phyloP scores from a whole-genome alignment of 1,284 basidiomycete species.

The Microstroma glucosiphilum region DNA sequence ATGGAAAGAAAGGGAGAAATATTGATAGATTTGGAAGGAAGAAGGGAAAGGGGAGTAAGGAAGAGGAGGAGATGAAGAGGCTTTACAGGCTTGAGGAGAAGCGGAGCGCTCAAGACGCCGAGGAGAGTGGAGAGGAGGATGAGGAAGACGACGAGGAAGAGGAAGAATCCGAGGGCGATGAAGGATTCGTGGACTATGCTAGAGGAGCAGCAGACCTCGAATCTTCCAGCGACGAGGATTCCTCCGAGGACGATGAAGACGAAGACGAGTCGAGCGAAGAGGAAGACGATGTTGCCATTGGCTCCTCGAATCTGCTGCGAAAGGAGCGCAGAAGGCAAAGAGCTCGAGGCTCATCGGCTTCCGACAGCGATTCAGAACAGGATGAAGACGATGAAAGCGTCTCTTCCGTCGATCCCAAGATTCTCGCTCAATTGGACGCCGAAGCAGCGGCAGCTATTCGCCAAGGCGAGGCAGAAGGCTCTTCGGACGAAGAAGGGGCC shows the following conservation, averaged over 20 bases:
- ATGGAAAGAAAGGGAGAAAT: constrained; percentile 46
- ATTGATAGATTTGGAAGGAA: constrained; percentile 89
- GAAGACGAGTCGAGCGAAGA: constrained; percentile 59
- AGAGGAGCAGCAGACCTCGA: constrained; percentile 60
- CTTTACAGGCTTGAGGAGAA: constrained; percentile 52
- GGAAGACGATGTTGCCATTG: constrained; percentile 34
- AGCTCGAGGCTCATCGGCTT: constrained; percentile 6
- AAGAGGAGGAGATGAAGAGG: constrained; percentile 33
- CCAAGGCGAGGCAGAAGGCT: constrained; percentile 8
- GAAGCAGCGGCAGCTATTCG: constrained; percentile 55
- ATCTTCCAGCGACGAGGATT: constrained; percentile 21
- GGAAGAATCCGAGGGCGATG: constrained; percentile 60
- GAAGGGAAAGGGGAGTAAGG: constrained; percentile 18
- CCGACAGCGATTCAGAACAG: constrained; percentile 19
- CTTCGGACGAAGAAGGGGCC: constrained; percentile 20
- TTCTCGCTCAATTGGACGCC: constrained; percentile 65
- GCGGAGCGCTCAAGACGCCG: constrained; percentile 35
- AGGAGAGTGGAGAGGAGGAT: constrained; percentile 22
- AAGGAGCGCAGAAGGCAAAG: constrained; percentile 22
- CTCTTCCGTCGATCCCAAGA: constrained; percentile 46
- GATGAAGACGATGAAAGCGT: constrained; percentile 39
- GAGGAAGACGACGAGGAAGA: constrained; percentile 16
- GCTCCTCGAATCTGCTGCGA: constrained; percentile 24
- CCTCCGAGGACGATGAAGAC: constrained; percentile 28
- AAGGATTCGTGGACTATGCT: constrained; percentile 67